phyloP scores from a whole-genome alignment of 2,329 filamentous ascomycete species.

The Fusarium nelsonii region DNA sequence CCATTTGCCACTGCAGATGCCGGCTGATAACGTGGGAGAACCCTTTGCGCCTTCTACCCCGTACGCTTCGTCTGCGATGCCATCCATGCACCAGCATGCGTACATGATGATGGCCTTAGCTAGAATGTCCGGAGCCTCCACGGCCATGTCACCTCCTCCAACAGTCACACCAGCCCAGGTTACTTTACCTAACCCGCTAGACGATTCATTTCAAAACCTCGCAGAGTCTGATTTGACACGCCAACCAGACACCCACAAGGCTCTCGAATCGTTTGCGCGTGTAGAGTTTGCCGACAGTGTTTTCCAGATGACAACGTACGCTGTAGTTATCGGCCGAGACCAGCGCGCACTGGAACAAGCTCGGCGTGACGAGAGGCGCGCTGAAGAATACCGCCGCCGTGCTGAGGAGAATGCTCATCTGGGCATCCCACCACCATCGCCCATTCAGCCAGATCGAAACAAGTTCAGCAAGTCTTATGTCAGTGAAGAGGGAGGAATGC shows the following conservation, averaged over 20 bases:
- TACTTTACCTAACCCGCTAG: conserved; percentile 56
- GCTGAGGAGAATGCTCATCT: conserved; percentile 61
- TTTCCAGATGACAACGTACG: conserved; percentile 82
- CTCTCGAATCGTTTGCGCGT: conserved; percentile 68
- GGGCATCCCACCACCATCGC: conserved; percentile 65
- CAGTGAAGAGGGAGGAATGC: conserved; percentile 77
- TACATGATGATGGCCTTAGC: conserved; percentile 62
- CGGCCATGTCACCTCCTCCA: conserved; percentile 57
- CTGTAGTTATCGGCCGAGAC: conserved; percentile 79
- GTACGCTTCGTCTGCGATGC: conserved; percentile 51
- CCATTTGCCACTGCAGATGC: conserved; percentile 35
- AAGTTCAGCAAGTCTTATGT: conserved; percentile 75
- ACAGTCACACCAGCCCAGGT: conserved; percentile 62
- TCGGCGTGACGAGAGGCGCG: conserved; percentile 63
- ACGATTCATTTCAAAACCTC: conserved; percentile 49
- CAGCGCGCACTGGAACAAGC: conserved; percentile 69
- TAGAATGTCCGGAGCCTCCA: conserved; percentile 54
- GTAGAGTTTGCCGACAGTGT: conserved; percentile 80
- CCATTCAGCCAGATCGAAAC: conserved; percentile 63
- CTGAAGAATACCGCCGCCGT: conserved; percentile 59
- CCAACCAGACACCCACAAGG: conserved; percentile 55
- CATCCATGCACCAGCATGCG: conserved; percentile 54
- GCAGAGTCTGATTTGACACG: conserved; percentile 51
- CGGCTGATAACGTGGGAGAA: conserved; percentile 40
- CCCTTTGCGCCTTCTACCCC: conserved; percentile 51